phyloP scores from a whole-genome alignment of 305 asterid genomes.

The Fraxinus albicans region DNA sequence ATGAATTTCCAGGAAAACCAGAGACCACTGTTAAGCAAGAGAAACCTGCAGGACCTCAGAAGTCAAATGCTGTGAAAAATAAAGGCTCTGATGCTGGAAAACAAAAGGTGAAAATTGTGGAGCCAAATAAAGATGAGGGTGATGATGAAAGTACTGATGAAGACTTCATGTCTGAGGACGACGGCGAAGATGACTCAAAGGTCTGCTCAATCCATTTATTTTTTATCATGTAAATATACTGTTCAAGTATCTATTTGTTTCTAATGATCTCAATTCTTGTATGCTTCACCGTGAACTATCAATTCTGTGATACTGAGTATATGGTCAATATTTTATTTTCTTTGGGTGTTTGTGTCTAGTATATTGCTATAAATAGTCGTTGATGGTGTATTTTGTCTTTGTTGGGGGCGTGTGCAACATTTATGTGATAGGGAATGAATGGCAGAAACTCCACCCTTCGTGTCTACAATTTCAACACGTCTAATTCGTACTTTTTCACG shows the following conservation, averaged over 20 bases:
- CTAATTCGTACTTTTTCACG: not conserved
- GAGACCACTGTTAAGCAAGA: slow-evolving; percentile 38
- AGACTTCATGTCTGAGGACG: slow-evolving; percentile 43
- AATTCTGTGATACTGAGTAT: not conserved
- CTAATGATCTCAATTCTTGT: not conserved
- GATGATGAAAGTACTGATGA: slow-evolving; percentile 49
- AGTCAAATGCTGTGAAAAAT: slow-evolving; percentile 37
- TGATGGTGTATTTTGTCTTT: not conserved
- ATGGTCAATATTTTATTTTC: not conserved
- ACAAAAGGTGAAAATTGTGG: slow-evolving; percentile 66
- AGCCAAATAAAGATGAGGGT: slow-evolving; percentile 47
- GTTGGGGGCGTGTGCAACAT: not conserved
- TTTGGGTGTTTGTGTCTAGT: not conserved
- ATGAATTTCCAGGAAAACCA: slow-evolving; percentile 40
- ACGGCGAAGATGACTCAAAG: slow-evolving; percentile 13
- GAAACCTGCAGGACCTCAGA: slow-evolving; percentile 48
- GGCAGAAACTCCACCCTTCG: not conserved
- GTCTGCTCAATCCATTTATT: not conserved
- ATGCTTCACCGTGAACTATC: not conserved
- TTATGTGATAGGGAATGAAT: not conserved
- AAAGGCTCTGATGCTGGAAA: slow-evolving; percentile 58
- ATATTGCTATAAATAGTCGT: not conserved
- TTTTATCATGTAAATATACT: not conserved
- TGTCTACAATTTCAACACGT: not conserved
- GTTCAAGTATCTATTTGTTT: not conserved